Percentiles rank a stretch among this genome's conserved stretches.
phyloP scores from a whole-genome alignment of 805 yeast genomes.

The Teunomyces atbi region DNA sequence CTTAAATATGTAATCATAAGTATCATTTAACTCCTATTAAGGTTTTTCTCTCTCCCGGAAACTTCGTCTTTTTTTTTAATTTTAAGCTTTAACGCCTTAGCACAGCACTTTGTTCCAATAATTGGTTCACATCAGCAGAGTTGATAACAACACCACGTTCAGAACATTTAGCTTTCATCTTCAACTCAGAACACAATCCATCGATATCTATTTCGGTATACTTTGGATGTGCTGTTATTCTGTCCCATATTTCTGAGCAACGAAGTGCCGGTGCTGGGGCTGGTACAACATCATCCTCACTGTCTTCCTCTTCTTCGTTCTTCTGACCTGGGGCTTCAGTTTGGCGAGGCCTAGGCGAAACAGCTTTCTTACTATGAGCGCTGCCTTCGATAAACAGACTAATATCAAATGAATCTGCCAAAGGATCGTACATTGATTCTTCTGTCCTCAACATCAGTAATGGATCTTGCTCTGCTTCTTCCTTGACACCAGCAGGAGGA shows the following conservation, averaged over 20 bases:
- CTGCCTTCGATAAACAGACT: constrained; percentile 35
- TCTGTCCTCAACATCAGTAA: constrained; percentile 49
- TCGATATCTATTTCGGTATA: constrained; percentile 93
- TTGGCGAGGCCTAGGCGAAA: background rate
- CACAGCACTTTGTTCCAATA: constrained; percentile 29
- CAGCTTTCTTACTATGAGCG: background rate
- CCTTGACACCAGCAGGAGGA: background rate
- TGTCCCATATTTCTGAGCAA: constrained; percentile 95
- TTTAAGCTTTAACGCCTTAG: constrained; percentile 4
- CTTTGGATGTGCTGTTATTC: constrained; percentile 90
- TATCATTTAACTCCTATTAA: background rate
- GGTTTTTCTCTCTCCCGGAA: background rate
- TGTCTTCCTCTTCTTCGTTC: constrained; percentile 27
- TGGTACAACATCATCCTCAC: constrained; percentile 56
- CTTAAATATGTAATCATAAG: background rate
- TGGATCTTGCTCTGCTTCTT: constrained; percentile 29
- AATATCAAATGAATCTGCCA: constrained; percentile 38
- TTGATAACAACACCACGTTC: constrained; percentile 89
- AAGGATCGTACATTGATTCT: constrained; percentile 57
- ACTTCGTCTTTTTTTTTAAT: background rate
- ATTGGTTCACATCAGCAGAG: constrained; percentile 69
- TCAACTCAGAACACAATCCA: constrained; percentile 85
- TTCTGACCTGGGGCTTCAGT: constrained; percentile 1
- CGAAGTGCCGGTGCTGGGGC: constrained; percentile 58
- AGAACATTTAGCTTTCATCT: constrained; percentile 91